Percentiles rank a stretch among this genome's conserved stretches.
Conservation (phyloP, 176 grass and related monocot species). For the Carex myosuroides region DNA sequence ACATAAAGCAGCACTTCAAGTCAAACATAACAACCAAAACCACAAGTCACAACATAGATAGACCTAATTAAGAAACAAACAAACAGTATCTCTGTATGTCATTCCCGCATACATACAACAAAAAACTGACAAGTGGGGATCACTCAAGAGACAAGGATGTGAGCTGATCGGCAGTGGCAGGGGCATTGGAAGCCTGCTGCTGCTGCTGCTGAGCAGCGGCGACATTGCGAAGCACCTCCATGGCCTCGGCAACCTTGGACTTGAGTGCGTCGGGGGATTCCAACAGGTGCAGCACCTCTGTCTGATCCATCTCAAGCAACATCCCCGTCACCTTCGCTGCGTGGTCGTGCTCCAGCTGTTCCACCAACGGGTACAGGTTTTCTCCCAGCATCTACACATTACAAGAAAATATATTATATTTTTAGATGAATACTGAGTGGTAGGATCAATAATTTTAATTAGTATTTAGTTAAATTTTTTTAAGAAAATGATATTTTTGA, state of each 20-base stretch:
- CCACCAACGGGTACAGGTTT: constrained; percentile 50
- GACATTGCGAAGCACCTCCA: constrained; percentile 45
- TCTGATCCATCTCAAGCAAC: constrained; percentile 66
- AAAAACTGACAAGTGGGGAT: background rate
- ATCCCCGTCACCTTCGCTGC: constrained; percentile 64
- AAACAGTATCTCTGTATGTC: background rate
- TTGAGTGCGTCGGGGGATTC: constrained; percentile 61
- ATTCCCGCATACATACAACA: background rate
- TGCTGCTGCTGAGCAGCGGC: constrained; percentile 39
- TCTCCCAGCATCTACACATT: constrained; percentile 47
- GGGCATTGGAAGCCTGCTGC: background rate
- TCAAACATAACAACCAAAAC: background rate
- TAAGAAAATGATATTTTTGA: no score
- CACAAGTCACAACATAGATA: background rate
- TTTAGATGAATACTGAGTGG: no score
- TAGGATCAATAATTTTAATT: no score
- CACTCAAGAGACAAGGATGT: constrained; percentile 23
- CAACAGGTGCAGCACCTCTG: constrained; percentile 53
- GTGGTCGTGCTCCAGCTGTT: constrained; percentile 49
- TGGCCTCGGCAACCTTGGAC: constrained; percentile 52
- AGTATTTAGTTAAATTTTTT: no score
- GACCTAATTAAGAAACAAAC: background rate
- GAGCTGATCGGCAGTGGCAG: constrained; percentile 23
- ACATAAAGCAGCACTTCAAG: background rate
- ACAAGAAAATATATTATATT: no score